Evolutionary conservation across 371 early-diverging fungal species (phyloP).

Genomic region (Cladochytrium tenue): DNA sequence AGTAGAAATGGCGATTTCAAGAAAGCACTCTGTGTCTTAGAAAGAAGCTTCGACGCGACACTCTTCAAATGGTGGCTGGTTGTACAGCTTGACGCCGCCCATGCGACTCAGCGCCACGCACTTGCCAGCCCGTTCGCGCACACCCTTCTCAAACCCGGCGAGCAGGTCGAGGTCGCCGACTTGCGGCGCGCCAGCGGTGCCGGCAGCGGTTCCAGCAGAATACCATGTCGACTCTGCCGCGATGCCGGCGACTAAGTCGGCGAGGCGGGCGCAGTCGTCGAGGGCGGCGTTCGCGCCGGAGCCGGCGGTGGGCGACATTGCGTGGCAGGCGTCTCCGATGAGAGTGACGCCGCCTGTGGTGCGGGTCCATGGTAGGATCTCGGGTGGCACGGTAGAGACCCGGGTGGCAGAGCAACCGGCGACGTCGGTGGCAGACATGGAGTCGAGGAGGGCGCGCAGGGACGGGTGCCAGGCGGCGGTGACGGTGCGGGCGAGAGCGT

Average conservation of each 20-base stretch:
- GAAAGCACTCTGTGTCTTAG: too few relatives aligned
- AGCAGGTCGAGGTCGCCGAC: background rate
- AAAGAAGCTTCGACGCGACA: slow-evolving; percentile 1
- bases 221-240: too few relatives aligned
- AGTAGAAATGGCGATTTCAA: too few relatives aligned
- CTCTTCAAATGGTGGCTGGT: background rate
- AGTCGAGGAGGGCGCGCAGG: background rate
- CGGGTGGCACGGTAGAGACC: background rate
- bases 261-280: slow-evolving; percentile 22
- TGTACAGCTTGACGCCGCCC: background rate
- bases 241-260: background rate
- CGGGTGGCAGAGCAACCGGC: background rate
- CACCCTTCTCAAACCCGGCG: background rate
- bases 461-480: background rate
- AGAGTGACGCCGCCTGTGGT: slow-evolving; percentile 28
- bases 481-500: background rate
- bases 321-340: slow-evolving; percentile 54
- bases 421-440: background rate
- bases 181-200: background rate
- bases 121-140: background rate
- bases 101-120: background rate
- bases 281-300: slow-evolving; percentile 52
- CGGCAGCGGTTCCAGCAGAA: too few relatives aligned
- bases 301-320: slow-evolving; percentile 50
- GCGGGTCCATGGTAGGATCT: slow-evolving; percentile 12